Percentiles rank a stretch among this genome's conserved stretches.
phyloP scores from a whole-genome alignment of 2,329 filamentous ascomycete species.

The Talaromyces sp. region DNA sequence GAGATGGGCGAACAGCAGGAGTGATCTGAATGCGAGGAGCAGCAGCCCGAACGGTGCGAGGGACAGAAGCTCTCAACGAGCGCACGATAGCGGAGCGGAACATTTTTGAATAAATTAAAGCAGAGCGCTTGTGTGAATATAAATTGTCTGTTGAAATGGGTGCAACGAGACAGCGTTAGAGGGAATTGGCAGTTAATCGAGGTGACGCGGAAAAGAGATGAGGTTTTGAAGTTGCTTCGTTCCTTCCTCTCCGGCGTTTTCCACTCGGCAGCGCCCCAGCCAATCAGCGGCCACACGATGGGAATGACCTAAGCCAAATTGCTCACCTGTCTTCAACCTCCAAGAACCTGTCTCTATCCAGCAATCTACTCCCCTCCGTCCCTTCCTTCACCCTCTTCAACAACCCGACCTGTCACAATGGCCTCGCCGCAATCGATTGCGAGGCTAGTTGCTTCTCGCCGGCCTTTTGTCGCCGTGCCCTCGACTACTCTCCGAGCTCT shows the following conservation, averaged over 20 bases:
- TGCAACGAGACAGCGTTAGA: constrained; percentile 21
- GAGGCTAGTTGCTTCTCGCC: constrained; percentile 44
- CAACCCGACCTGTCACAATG: constrained; percentile 33
- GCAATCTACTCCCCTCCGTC: neutral
- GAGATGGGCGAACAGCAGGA: constrained; percentile 60
- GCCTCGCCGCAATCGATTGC: constrained; percentile 44
- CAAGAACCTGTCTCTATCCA: neutral
- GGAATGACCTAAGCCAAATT: constrained; percentile 40
- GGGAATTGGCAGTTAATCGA: constrained; percentile 17
- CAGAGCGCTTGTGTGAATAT: constrained; percentile 5
- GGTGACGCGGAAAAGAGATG: constrained; percentile 22
- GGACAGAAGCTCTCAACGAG: constrained; percentile 60
- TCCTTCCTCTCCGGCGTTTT: constrained; percentile 24
- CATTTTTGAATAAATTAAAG: constrained; percentile 58
- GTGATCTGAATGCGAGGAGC: constrained; percentile 60
- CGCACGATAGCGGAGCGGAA: constrained; percentile 84
- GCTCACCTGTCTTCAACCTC: constrained; percentile 19
- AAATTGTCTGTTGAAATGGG: neutral
- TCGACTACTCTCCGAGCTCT: constrained; percentile 35
- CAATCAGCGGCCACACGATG: constrained; percentile 40
- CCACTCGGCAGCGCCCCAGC: constrained; percentile 27
- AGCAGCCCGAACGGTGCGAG: constrained; percentile 53
- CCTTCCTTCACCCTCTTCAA: constrained; percentile 5
- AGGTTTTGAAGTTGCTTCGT: constrained; percentile 16
- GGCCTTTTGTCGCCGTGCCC: constrained; percentile 29